Evolutionary conservation across 2,329 filamentous ascomycete species (phyloP).

Genomic region (Xylaria sp.): DNA sequence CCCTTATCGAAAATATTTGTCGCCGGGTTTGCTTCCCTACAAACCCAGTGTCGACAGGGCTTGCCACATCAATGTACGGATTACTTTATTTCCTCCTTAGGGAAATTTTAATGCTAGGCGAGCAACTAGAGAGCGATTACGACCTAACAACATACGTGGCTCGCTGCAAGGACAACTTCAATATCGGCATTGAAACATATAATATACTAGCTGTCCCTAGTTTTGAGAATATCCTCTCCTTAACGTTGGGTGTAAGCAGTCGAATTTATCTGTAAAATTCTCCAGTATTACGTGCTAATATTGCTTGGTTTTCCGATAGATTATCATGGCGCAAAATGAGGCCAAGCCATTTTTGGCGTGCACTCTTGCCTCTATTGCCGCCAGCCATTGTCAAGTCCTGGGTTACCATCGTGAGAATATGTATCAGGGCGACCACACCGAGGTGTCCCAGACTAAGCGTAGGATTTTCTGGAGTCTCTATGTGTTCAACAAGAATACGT

Average conservation of each 20-base stretch:
- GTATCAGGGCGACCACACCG: not conserved
- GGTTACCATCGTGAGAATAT: not conserved
- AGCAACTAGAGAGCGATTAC: not conserved
- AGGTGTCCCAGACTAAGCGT: not conserved
- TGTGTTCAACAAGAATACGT: constrained; percentile 1
- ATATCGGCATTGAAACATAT: not conserved
- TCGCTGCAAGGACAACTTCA: not conserved
- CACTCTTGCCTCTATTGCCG: not conserved
- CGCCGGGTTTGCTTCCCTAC: not conserved
- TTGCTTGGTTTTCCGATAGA: not conserved
- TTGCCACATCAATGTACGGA: not conserved
- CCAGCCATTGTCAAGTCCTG: not conserved
- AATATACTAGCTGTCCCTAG: not conserved
- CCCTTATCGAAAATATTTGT: constrained; percentile 1
- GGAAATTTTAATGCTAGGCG: not conserved
- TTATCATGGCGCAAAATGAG: not conserved
- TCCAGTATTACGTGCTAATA: not conserved
- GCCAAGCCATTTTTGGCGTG: not conserved
- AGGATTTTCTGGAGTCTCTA: not conserved
- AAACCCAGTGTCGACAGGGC: not conserved
- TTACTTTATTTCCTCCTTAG: not conserved
- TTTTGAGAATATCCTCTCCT: constrained; percentile 1
- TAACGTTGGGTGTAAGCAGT: not conserved
- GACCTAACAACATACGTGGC: not conserved
- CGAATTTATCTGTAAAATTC: not conserved